Evolutionary conservation across 2,329 filamentous ascomycete genomes (phyloP).

Genomic region (Diaporthe amygdali): DNA sequence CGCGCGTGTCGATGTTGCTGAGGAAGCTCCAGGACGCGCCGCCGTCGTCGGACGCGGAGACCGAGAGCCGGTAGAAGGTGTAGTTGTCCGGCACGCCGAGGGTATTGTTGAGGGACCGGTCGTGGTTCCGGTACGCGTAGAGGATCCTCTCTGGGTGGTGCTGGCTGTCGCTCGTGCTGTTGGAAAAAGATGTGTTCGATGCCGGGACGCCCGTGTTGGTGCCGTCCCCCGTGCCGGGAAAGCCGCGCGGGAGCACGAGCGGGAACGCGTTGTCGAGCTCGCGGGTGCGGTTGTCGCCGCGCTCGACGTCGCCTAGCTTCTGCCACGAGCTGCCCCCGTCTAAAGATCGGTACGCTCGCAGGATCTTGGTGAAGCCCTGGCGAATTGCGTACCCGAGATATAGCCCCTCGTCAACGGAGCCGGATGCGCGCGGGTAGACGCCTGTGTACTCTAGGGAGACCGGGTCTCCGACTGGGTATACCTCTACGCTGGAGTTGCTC

Average conservation of each 20-base stretch:
- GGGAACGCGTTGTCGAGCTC: conserved; percentile 42
- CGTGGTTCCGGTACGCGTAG: conserved; percentile 40
- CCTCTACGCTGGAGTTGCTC: not conserved
- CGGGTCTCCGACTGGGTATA: conserved; percentile 26
- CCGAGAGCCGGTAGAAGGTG: conserved; percentile 44
- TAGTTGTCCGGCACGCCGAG: conserved; percentile 28
- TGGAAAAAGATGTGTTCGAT: not conserved
- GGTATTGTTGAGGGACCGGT: conserved; percentile 23
- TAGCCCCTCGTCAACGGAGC: conserved; percentile 32
- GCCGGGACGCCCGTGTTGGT: not conserved
- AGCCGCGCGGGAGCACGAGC: conserved; percentile 8
- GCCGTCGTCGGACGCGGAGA: conserved; percentile 47
- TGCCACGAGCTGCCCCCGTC: conserved; percentile 37
- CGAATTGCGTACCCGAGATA: conserved; percentile 35
- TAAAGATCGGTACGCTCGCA: conserved; percentile 33
- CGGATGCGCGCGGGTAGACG: conserved; percentile 36
- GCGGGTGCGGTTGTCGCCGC: conserved; percentile 28
- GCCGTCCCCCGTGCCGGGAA: not conserved
- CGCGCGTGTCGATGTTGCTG: conserved; percentile 33
- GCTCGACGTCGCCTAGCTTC: conserved; percentile 18
- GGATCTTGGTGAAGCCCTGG: conserved; percentile 30
- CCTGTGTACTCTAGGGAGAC: conserved; percentile 33
- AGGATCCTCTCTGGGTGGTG: conserved; percentile 19
- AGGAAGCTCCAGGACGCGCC: conserved; percentile 43
- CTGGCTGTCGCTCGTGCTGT: not conserved